phyloP scores from a whole-genome alignment of 1,139 yeast species.

The Geotrichum klebahnii region DNA sequence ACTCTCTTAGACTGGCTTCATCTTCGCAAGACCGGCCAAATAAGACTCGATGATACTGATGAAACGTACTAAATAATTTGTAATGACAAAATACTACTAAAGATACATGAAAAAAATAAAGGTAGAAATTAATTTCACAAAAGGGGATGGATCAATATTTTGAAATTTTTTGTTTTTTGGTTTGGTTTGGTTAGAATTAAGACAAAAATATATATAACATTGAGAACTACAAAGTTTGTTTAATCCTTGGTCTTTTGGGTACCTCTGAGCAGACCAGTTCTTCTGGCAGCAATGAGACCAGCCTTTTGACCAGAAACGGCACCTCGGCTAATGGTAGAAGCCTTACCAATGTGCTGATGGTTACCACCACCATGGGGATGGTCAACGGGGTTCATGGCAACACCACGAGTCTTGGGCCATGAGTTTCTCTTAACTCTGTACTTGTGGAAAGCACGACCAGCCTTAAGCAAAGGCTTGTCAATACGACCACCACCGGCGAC shows the following conservation, averaged over 20 bases:
- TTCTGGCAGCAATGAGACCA: conserved; percentile 99
- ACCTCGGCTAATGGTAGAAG: conserved; percentile 98
- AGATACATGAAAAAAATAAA: too few relatives aligned
- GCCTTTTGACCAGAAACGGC: conserved; percentile 99
- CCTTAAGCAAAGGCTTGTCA: conserved; percentile 98
- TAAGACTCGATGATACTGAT: conserved; percentile 7
- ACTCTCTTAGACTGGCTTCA: background rate
- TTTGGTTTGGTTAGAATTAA: background rate
- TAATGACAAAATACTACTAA: too few relatives aligned
- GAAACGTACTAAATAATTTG: background rate
- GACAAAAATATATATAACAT: conserved; percentile 18
- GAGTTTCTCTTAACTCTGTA: conserved; percentile 98
- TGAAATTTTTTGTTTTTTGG: background rate
- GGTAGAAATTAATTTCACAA: too few relatives aligned
- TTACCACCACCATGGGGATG: conserved; percentile 99
- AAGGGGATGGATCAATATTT: background rate
- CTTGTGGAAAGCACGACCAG: conserved; percentile 99
- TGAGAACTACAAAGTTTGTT: conserved; percentile 25
- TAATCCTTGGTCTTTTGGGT: conserved; percentile 94
- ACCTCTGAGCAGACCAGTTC: conserved; percentile 99
- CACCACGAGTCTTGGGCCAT: conserved; percentile 99
- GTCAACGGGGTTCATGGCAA: conserved; percentile 99
- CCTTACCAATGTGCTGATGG: conserved; percentile 99
- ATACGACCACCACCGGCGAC: conserved; percentile 99
- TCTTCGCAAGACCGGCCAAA: background rate